Evolutionary conservation across 1,284 basidiomycete species (phyloP).

Genomic region (Coniophora puteana): DNA sequence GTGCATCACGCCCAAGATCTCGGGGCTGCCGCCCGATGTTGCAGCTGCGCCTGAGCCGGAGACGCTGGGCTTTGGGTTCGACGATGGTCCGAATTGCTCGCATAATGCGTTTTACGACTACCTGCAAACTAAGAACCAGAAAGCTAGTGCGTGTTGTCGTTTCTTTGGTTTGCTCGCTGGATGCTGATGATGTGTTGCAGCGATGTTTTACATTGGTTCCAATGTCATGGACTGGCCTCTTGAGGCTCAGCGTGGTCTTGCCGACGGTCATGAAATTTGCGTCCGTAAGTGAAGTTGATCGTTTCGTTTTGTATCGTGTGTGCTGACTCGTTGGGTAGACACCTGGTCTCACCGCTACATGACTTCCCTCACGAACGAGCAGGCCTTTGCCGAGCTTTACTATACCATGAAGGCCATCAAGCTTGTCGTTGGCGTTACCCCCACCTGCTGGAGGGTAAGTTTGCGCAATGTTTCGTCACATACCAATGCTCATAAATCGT

Average conservation of each 20-base stretch:
- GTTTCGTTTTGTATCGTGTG: background rate
- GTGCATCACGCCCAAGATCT: conserved; percentile 48
- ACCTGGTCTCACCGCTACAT: conserved; percentile 54
- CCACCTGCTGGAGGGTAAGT: conserved; percentile 55
- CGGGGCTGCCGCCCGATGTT: conserved; percentile 45
- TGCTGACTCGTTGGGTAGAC: conserved; percentile 25
- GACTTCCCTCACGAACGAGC: conserved; percentile 63
- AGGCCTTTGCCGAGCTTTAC: conserved; percentile 75
- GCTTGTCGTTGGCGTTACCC: conserved; percentile 52
- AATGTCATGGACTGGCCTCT: conserved; percentile 68
- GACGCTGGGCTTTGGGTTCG: conserved; percentile 57
- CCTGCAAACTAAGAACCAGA: conserved; percentile 54
- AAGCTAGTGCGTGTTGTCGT: conserved; percentile 48
- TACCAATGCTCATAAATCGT: background rate
- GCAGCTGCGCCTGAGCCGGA: conserved; percentile 58
- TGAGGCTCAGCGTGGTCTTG: conserved; percentile 58
- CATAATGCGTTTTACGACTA: conserved; percentile 56
- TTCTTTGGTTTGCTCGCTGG: conserved; percentile 9
- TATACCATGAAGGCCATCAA: conserved; percentile 56
- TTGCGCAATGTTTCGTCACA: background rate
- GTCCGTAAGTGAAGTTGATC: conserved; percentile 34
- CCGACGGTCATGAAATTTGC: conserved; percentile 57
- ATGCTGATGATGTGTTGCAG: conserved; percentile 17
- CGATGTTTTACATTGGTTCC: conserved; percentile 73
- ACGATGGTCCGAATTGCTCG: conserved; percentile 68